Percentiles rank a stretch among this genome's conserved stretches.
Conservation (phyloP, 441 rosid genomes). For the Mallotus japonicus region DNA sequence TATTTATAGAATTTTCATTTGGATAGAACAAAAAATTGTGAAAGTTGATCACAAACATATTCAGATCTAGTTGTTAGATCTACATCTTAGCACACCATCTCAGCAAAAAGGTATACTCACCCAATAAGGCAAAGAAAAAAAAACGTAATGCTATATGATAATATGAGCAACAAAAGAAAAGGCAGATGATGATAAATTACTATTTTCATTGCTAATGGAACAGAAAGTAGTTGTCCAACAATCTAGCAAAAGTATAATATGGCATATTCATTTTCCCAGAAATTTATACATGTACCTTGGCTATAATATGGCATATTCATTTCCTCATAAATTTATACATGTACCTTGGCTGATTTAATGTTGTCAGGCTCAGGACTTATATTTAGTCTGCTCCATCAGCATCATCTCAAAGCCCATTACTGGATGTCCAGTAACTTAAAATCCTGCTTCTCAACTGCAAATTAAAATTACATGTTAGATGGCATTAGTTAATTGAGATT, state of each 20-base stretch:
- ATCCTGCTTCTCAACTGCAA: constrained; percentile 39
- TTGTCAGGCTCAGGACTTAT: background rate
- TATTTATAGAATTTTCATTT: no score
- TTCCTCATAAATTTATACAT: background rate
- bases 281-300: background rate
- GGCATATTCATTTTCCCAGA: background rate
- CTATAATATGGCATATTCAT: background rate
- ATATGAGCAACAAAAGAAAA: background rate
- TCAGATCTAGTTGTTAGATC: no score
- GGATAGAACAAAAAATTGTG: no score
- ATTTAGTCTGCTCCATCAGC: background rate
- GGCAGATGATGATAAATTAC: background rate
- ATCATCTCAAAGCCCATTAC: constrained; percentile 14
- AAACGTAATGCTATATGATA: background rate
- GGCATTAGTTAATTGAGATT: background rate
- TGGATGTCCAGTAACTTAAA: constrained; percentile 26
- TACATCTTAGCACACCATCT: background rate
- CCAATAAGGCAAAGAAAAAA: background rate
- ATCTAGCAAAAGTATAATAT: background rate
- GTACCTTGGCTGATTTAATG: background rate
- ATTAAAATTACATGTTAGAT: constrained; percentile 14
- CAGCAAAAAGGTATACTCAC: background rate
- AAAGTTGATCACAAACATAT: no score
- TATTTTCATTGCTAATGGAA: background rate
- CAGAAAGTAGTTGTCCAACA: background rate